These are phyloP conservation scores for Isoetes engelmannii DNA, from an alignment of 83 land plant species.

Conservation along the genomic window DNA sequence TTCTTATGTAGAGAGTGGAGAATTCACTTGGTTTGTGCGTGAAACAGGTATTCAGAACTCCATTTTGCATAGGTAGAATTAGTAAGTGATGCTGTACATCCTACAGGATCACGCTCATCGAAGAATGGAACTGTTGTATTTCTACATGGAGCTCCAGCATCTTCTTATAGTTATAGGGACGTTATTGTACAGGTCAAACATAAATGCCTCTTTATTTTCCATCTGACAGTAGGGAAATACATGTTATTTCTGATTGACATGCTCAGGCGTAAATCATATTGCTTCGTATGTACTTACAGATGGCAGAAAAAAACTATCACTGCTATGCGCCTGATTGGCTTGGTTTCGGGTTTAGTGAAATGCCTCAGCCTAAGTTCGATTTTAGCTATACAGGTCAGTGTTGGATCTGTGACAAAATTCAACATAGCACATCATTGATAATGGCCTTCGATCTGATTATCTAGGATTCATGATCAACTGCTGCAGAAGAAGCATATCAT, in stretches of 20 bases:
- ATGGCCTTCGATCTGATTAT: slow-evolving; percentile 19
- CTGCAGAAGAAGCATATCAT: slow-evolving; percentile 90
- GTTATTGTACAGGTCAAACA: slow-evolving; percentile 80
- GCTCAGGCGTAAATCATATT: not conserved
- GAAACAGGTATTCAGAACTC: slow-evolving; percentile 54
- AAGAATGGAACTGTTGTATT: slow-evolving; percentile 72
- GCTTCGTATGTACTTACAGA: slow-evolving; percentile 27
- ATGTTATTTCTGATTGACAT: not conserved
- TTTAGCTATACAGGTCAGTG: slow-evolving; percentile 76
- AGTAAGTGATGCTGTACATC: not conserved
- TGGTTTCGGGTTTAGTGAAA: slow-evolving; percentile 98
- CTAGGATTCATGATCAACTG: slow-evolving; percentile 17
- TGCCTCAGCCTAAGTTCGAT: slow-evolving; percentile 82
- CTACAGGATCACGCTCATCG: slow-evolving; percentile 53
- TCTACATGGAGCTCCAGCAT: slow-evolving; percentile 95
- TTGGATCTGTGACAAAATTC: slow-evolving; percentile 1
- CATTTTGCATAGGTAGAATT: not conserved
- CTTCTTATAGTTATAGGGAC: slow-evolving; percentile 80
- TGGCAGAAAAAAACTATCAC: slow-evolving; percentile 82
- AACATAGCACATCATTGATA: not conserved
- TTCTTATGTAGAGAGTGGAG: slow-evolving; percentile 58
- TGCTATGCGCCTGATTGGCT: slow-evolving; percentile 99
- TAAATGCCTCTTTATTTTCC: not conserved
- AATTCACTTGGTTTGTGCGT: slow-evolving; percentile 83
- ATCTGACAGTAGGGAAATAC: too few relatives aligned